Base-by-base conservation (phyloP, 495 filamentous ascomycete species). In the Penicillium arizonense region DNA sequence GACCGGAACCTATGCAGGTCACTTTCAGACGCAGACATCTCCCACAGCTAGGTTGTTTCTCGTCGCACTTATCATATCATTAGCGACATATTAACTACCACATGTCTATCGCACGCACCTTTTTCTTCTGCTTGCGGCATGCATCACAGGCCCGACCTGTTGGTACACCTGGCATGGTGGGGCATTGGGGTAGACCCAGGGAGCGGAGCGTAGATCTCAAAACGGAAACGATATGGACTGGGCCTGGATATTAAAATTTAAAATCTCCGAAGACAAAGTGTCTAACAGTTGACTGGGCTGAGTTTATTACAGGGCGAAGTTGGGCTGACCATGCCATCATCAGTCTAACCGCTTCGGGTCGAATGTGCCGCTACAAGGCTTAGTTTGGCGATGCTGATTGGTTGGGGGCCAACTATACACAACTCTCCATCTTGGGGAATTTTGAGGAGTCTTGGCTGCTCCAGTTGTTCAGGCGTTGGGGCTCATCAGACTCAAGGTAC, bases 91-190 rank as follows among this genome's bases (percentile, higher is more conserved):
- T 0, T 42, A 18, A 23, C 5, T 20, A 9, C 2, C 33, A 20
- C 1, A 11, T 26, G 6, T 18, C 11, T 1, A 2, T n/a, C 24
- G 8, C 3, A 30, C 48, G 21, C 59, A 80, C 78, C 71, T 80
- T 80, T 62, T 82, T 81, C 68, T 79, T 82, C 48, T 74, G 72
- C 44, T 73, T 71, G 26, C 77, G 75, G 57, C 77, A 82, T 6
- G 59, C 71, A 26, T 79, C 73, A 50, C 79, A 82, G 21, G 71
- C 76, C 51, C 69, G 69, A 26, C 75, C 70, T 5, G 72, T 69
- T 9, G 75, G 75, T 12, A 81, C 77, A 6, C 79, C 78, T 0
- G 77, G 77, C 79, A 82, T 82, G 3, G 41, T 47, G 40, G 34
- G 30, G 16, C 21, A 28, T 28, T 16, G 24, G 24, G 11, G 34